A percentile compares a stretch with the other conserved stretches of the same genome.
These are phyloP conservation scores for Astrothelium macrocarpum DNA, from an alignment of 495 filamentous ascomycete species.

Conservation along the genomic window DNA sequence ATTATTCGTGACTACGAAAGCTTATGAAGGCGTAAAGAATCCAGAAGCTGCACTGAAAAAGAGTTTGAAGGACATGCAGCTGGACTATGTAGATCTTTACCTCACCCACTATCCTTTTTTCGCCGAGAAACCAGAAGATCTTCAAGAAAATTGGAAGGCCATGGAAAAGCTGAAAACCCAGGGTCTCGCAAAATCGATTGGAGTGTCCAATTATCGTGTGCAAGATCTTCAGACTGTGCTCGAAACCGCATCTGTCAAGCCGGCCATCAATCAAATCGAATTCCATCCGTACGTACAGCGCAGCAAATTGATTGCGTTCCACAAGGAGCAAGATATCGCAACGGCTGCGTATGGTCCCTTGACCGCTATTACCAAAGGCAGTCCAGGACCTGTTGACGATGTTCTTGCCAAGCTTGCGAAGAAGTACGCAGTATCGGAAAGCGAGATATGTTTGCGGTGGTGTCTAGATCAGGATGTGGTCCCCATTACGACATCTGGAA, in stretches of 20 bases:
- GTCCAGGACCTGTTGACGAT: slow-evolving; percentile 58
- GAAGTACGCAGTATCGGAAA: slow-evolving; percentile 68
- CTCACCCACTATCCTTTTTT: slow-evolving; percentile 72
- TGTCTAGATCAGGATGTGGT: slow-evolving; percentile 68
- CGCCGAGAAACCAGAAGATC: slow-evolving; percentile 48
- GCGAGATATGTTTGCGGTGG: slow-evolving; percentile 68
- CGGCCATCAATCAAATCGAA: slow-evolving; percentile 80
- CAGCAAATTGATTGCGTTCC: slow-evolving; percentile 52
- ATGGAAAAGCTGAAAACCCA: slow-evolving; percentile 64
- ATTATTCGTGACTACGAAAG: slow-evolving; percentile 72
- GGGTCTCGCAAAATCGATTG: slow-evolving; percentile 68
- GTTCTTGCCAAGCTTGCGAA: slow-evolving; percentile 49
- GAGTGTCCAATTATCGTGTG: slow-evolving; percentile 72
- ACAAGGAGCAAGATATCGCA: slow-evolving; percentile 58
- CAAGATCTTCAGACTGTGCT: slow-evolving; percentile 59
- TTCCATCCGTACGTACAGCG: slow-evolving; percentile 84
- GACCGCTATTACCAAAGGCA: slow-evolving; percentile 53
- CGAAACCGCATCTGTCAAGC: slow-evolving; percentile 51
- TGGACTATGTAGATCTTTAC: slow-evolving; percentile 80
- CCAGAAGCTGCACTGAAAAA: slow-evolving; percentile 54
- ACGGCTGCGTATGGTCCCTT: slow-evolving; percentile 62
- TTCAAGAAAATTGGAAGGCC: slow-evolving; percentile 63
- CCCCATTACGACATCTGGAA: slow-evolving; percentile 68
- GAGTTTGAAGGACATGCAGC: slow-evolving; percentile 63
- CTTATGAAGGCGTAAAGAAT: slow-evolving; percentile 48